phyloP scores from a whole-genome alignment of 2,329 filamentous ascomycete genomes.

The Reticulascus tulasneorum region DNA sequence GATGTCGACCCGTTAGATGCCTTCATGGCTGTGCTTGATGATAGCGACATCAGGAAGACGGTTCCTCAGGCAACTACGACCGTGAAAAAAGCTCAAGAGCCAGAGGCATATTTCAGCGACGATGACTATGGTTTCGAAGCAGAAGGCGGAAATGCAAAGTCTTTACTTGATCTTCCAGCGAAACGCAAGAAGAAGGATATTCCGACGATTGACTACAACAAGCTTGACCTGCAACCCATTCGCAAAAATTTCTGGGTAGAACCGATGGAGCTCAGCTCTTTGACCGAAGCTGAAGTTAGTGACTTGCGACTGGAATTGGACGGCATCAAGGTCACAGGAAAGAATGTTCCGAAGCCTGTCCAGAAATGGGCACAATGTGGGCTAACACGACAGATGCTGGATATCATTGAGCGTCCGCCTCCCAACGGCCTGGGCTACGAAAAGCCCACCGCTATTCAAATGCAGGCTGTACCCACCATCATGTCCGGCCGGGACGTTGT shows the following conservation, averaged over 20 bases:
- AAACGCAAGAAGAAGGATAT: conserved; percentile 93
- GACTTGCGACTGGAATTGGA: conserved; percentile 84
- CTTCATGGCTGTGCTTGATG: conserved; percentile 77
- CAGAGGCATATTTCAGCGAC: conserved; percentile 84
- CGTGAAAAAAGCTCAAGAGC: conserved; percentile 58
- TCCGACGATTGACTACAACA: conserved; percentile 80
- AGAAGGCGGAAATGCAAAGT: conserved; percentile 42
- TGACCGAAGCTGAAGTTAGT: conserved; percentile 80
- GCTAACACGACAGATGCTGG: conserved; percentile 78
- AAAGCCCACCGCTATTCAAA: conserved; percentile 87
- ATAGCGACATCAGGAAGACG: conserved; percentile 27
- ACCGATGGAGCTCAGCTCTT: conserved; percentile 73
- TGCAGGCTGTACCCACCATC: conserved; percentile 88
- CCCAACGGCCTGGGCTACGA: conserved; percentile 81
- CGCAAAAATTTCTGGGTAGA: conserved; percentile 95
- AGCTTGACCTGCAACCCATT: conserved; percentile 79
- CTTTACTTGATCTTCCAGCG: conserved; percentile 49
- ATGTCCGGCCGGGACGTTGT: conserved; percentile 97
- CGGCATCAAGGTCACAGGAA: conserved; percentile 88
- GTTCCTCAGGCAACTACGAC: conserved; percentile 20
- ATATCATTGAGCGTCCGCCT: conserved; percentile 81
- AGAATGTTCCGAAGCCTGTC: conserved; percentile 87
- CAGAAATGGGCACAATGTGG: conserved; percentile 97
- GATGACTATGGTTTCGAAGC: conserved; percentile 62
- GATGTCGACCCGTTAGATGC: conserved; percentile 89